Evolutionary conservation across 169 alveolate genomes (phyloP).

Genomic region (Plasmodium vinckei): DNA sequence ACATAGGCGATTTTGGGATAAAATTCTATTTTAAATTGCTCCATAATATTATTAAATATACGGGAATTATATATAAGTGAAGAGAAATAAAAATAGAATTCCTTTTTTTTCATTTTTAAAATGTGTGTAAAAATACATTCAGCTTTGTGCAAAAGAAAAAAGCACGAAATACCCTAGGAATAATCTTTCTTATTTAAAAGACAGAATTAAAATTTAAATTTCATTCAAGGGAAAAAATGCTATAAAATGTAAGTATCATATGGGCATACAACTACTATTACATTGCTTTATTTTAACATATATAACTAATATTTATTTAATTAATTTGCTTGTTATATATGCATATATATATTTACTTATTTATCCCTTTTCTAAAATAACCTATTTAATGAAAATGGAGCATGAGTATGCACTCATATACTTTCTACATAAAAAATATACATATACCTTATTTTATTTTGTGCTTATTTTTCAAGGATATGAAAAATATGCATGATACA

Average conservation of each 20-base stretch:
- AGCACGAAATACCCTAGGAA: not conserved
- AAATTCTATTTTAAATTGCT: conserved; percentile 16
- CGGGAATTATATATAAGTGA: not conserved
- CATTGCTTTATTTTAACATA: not conserved
- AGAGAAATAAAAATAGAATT: conserved; percentile 6
- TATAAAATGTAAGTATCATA: conserved; percentile 23
- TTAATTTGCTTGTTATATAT: not conserved
- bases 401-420: not conserved
- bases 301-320: not conserved
- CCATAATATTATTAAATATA: conserved; percentile 12
- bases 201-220: conserved; percentile 14
- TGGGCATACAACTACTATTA: not conserved
- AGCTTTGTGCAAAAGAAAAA: not conserved
- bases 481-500: too few relatives aligned
- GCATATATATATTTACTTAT: not conserved
- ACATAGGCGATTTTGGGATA: not conserved
- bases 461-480: too few relatives aligned
- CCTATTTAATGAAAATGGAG: not conserved
- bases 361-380: not conserved
- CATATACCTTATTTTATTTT: too few relatives aligned
- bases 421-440: not conserved
- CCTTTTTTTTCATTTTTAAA: conserved; percentile 7
- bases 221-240: conserved; percentile 10
- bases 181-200: conserved; percentile 10
- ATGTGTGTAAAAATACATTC: conserved; percentile 41